A percentile compares a stretch with the other conserved stretches of the same genome.
These are phyloP conservation scores for Metarhizium robertsii DNA, from an alignment of 2,329 filamentous ascomycete species.

Conservation along the genomic window DNA sequence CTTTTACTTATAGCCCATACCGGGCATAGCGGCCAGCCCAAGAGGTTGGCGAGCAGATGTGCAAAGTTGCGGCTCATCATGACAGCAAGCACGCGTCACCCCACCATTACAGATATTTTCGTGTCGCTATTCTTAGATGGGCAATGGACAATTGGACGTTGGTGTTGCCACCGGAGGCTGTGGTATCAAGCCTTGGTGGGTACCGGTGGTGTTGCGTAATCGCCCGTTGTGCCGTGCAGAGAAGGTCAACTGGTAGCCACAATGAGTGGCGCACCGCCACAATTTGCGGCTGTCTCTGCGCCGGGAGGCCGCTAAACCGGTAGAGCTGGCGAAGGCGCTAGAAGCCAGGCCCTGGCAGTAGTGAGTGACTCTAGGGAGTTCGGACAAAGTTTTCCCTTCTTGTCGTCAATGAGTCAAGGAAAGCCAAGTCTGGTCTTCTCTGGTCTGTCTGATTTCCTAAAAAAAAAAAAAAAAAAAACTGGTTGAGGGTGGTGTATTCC, in stretches of 20 bases:
- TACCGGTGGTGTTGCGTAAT: no score
- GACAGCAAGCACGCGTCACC: constrained; percentile 2
- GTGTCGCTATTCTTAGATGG: constrained; percentile 6
- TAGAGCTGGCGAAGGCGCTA: background rate
- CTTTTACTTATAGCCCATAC: constrained; percentile 3
- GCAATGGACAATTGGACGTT: background rate
- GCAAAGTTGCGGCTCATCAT: background rate
- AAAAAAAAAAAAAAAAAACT: no score
- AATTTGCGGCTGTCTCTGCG: background rate
- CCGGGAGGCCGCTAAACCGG: background rate
- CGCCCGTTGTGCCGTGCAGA: background rate
- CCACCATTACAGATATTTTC: background rate
- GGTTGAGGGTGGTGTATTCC: no score
- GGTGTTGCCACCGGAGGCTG: constrained; percentile 1
- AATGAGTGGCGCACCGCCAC: constrained; percentile 1
- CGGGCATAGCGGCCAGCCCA: background rate
- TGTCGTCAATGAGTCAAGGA: no score
- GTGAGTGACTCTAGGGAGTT: no score
- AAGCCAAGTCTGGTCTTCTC: no score
- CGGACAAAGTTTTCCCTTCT: no score
- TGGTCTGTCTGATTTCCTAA: no score
- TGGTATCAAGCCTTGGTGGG: background rate
- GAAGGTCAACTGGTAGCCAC: background rate
- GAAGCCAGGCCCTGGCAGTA: no score
- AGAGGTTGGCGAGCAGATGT: background rate